Percentiles rank a stretch among this genome's conserved stretches.
These are phyloP conservation scores for Mycena rebaudengoi DNA, from an alignment of 768 basidiomycete species.

Conservation along the genomic window DNA sequence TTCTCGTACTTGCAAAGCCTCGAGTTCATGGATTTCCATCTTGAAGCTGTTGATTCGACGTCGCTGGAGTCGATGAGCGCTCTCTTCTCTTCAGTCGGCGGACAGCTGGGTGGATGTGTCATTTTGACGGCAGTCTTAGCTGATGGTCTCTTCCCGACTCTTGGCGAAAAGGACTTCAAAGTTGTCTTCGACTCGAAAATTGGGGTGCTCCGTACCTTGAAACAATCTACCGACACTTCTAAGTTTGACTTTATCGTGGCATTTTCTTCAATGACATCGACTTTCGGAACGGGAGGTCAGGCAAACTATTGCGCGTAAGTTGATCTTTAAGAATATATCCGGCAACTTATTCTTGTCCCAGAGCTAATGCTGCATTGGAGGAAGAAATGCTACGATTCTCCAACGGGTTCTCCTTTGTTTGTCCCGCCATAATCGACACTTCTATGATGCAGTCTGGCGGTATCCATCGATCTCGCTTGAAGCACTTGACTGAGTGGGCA, in stretches of 20 bases:
- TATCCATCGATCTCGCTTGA: background rate
- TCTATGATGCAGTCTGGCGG: background rate
- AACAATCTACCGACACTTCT: constrained; percentile 32
- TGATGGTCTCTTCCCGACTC: constrained; percentile 41
- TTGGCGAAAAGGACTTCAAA: constrained; percentile 38
- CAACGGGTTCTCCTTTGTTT: constrained; percentile 44
- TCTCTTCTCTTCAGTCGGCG: constrained; percentile 30
- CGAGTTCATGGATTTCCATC: constrained; percentile 35
- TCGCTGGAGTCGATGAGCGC: constrained; percentile 25
- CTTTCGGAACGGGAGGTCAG: constrained; percentile 48
- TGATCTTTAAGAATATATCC: background rate
- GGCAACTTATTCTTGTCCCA: constrained; percentile 15
- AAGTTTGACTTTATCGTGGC: constrained; percentile 46
- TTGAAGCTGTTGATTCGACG: constrained; percentile 42
- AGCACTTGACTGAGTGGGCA: constrained; percentile 13
- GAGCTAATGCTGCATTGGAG: constrained; percentile 44
- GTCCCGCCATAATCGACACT: constrained; percentile 41
- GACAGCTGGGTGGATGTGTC: constrained; percentile 41
- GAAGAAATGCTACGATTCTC: constrained; percentile 27
- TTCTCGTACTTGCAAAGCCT: constrained; percentile 37
- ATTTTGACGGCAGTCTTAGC: constrained; percentile 40
- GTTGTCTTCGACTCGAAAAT: constrained; percentile 38
- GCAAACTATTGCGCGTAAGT: constrained; percentile 46
- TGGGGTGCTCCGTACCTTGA: constrained; percentile 39
- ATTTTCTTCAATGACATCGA: constrained; percentile 42